Evolutionary conservation across 1,284 basidiomycete genomes (phyloP), one percentile per base, ranked within the genome.

Genomic region (Pyrrhoderma noxium): DNA sequence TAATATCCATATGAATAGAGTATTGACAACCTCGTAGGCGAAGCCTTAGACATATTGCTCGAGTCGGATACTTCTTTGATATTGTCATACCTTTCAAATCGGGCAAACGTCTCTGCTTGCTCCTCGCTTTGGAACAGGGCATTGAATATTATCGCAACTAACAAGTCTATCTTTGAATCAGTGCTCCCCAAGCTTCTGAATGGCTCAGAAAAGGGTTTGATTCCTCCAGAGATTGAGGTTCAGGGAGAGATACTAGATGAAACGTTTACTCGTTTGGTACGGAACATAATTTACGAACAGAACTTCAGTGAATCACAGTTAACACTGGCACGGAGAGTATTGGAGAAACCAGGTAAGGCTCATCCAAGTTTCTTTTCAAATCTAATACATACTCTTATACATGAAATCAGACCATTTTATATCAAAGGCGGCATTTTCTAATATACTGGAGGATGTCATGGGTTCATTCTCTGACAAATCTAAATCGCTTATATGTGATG

Each of bases 21-120:
- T 18, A 61, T 78, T n/a, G 79, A 85, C 54, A 57, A 58, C 1
- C 62, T 76, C 4, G 61, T 78, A 13, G 55, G 58, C 2, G 50
- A 63, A 13, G 64, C 78, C 48, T 62, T 72, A 1, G 61, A 66
- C 41, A 57, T 59, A 0, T 63, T 85, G 7, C 61, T 83, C 37
- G 57, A 54, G 1, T 55, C 41, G 16, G 35, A 37, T 4, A n/a
- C 65, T 0, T 70, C 71, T 1, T 71, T 75, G 1, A 51, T 83
- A 2, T 63, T 75, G 0, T 65, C 73, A 0, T 82, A 81, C 57
- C 64, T 82, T 31, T 56, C 64, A 8, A 60, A 71, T 52, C 67
- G 76, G 2, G 64, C 65, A 14, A 62, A 72, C 35, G 60, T 69
- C n/a, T 47, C 46, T 2, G 64, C 62, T 4, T 64, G 64, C 21